A percentile compares a stretch with the other conserved stretches of the same genome.
Evolutionary conservation across 169 alveolate species (phyloP).

Genomic region (Theileria equi): DNA sequence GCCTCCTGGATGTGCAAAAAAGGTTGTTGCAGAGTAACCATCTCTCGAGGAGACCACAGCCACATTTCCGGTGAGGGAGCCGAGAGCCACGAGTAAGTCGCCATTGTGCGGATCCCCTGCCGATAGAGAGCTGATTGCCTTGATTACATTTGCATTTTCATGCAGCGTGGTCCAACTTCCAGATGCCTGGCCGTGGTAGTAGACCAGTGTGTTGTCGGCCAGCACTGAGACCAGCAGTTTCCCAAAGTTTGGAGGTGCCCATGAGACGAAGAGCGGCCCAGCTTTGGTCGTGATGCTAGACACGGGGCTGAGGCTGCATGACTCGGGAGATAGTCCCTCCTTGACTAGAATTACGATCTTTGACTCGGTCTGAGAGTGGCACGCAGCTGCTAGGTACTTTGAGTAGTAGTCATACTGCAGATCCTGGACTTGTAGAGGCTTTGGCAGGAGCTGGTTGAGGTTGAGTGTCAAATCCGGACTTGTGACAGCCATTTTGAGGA

Average conservation of each 20-base stretch:
- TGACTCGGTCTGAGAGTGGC: constrained; percentile 50
- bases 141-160: constrained; percentile 22
- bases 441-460: constrained; percentile 45
- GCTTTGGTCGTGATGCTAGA: constrained; percentile 9
- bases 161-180: constrained; percentile 14
- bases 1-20: constrained; percentile 50
- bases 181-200: constrained; percentile 5
- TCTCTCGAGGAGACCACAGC: constrained; percentile 14
- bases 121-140: constrained; percentile 47
- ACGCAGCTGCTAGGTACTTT: constrained; percentile 50
- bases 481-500: constrained; percentile 15
- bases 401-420: constrained; percentile 53
- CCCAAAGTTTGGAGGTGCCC: constrained; percentile 64
- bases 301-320: constrained; percentile 14
- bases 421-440: constrained; percentile 41
- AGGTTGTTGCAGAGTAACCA: not conserved
- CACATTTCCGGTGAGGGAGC: constrained; percentile 47
- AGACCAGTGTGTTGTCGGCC: constrained; percentile 45
- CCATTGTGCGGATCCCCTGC: constrained; percentile 39
- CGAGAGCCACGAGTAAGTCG: constrained; percentile 54
- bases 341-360: constrained; percentile 44
- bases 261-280: constrained; percentile 42
- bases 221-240: constrained; percentile 6
- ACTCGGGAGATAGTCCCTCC: constrained; percentile 8
- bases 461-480: constrained; percentile 45